A percentile compares a stretch with the other conserved stretches of the same genome.
Evolutionary conservation across 768 basidiomycete species (phyloP).

Genomic region (Sporobolomyces roseus): DNA sequence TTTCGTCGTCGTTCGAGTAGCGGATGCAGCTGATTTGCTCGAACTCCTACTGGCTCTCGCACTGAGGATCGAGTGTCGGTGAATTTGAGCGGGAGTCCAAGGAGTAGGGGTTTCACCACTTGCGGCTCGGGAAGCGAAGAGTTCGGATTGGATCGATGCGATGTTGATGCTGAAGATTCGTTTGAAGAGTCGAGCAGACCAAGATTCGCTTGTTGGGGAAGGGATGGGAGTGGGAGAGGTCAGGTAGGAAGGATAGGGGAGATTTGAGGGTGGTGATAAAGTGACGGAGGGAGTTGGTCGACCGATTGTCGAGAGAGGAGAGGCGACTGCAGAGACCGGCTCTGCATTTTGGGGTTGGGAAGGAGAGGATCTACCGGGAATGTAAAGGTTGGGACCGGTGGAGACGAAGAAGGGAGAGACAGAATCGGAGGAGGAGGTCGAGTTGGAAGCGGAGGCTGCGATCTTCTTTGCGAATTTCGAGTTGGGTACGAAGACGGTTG

Average conservation of each 20-base stretch:
- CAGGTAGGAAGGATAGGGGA: background rate
- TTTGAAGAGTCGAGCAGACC: background rate
- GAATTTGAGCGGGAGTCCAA: background rate
- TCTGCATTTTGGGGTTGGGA: background rate
- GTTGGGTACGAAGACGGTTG: constrained; percentile 19
- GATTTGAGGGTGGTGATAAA: background rate
- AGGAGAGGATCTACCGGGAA: background rate
- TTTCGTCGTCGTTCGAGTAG: background rate
- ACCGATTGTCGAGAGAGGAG: background rate
- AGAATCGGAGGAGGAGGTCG: background rate
- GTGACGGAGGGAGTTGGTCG: constrained; percentile 11
- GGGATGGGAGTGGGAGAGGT: background rate
- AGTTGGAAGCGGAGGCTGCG: background rate
- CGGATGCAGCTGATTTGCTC: constrained; percentile 7
- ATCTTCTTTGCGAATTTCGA: constrained; percentile 11
- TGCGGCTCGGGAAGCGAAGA: background rate
- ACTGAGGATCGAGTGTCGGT: background rate
- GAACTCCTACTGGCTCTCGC: constrained; percentile 1
- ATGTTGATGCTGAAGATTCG: constrained; percentile 2
- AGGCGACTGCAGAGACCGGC: constrained; percentile 8
- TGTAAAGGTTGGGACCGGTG: background rate
- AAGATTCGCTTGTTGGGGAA: background rate
- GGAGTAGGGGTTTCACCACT: constrained; percentile 7
- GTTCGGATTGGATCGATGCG: constrained; percentile 8
- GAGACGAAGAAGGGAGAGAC: constrained; percentile 3